These are phyloP conservation scores for Trichoderma erinaceum DNA, from an alignment of 495 filamentous ascomycete species.

Conservation along the genomic window DNA sequence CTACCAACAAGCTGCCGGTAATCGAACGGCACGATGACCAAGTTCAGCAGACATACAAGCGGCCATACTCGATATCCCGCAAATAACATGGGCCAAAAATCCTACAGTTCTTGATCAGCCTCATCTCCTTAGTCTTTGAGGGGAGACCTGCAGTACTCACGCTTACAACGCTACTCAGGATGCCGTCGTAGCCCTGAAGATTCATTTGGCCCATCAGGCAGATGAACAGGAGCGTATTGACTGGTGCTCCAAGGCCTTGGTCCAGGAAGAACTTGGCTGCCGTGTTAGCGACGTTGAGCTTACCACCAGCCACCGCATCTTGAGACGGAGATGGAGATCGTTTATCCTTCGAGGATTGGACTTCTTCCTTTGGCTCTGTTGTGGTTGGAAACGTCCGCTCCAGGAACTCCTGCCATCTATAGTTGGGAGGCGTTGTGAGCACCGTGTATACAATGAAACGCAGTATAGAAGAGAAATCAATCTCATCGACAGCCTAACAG, in stretches of 20 bases:
- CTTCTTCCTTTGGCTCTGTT: background rate
- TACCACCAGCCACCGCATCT: background rate
- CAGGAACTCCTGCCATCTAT: slow-evolving; percentile 11
- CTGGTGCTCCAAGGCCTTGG: background rate
- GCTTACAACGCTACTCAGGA: background rate
- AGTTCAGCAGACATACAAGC: background rate
- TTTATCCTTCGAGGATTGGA: background rate
- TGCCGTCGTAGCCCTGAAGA: background rate
- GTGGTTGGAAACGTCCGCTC: slow-evolving; percentile 3
- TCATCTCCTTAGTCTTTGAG: background rate
- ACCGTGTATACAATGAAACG: slow-evolving; percentile 6
- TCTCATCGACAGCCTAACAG: background rate
- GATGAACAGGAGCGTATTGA: slow-evolving; percentile 6
- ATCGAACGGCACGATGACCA: slow-evolving; percentile 1
- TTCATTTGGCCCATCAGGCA: slow-evolving; percentile 10
- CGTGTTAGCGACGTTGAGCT: background rate
- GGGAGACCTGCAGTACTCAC: background rate
- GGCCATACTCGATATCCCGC: slow-evolving; percentile 5
- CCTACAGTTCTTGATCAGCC: background rate
- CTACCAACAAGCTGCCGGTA: slow-evolving; percentile 6
- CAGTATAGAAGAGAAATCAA: slow-evolving; percentile 1
- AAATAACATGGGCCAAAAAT: slow-evolving; percentile 8
- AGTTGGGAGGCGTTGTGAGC: slow-evolving; percentile 9
- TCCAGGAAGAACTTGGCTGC: slow-evolving; percentile 8
- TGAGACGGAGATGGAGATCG: background rate